A percentile compares a stretch with the other conserved stretches of the same genome.
phyloP scores from a whole-genome alignment of 495 filamentous ascomycete species.

The Penicillium simplicissimum region DNA sequence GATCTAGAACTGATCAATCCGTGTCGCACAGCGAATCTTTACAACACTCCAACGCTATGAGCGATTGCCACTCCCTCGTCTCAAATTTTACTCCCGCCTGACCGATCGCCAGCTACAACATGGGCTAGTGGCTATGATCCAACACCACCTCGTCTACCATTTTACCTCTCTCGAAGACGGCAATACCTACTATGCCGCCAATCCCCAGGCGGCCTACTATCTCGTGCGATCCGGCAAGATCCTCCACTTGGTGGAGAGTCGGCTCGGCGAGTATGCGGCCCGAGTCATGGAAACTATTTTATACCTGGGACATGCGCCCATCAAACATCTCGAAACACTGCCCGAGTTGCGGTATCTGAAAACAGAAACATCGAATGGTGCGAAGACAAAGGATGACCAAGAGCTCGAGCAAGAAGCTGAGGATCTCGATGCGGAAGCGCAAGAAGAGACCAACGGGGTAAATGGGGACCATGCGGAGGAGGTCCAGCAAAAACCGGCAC shows the following conservation, averaged over 20 bases:
- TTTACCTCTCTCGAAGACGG: constrained; percentile 62
- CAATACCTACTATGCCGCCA: constrained; percentile 76
- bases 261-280: constrained; percentile 68
- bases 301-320: constrained; percentile 71
- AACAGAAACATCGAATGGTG: constrained; percentile 31
- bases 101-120: constrained; percentile 67
- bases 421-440: constrained; percentile 24
- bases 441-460: constrained; percentile 13
- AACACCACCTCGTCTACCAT: constrained; percentile 83
- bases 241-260: constrained; percentile 67
- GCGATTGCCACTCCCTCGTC: constrained; percentile 65
- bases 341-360: constrained; percentile 34
- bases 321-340: constrained; percentile 63
- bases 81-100: constrained; percentile 68
- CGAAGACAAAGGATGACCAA: constrained; percentile 32
- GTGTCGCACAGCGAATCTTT: constrained; percentile 65
- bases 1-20: constrained; percentile 8
- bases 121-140: constrained; percentile 79
- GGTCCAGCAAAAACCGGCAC: constrained; percentile 22
- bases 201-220: constrained; percentile 71
- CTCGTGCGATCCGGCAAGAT: constrained; percentile 80
- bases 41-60: constrained; percentile 74
- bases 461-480: constrained; percentile 26
- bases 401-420: constrained; percentile 12
- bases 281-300: constrained; percentile 73